phyloP scores from a whole-genome alignment of 2,329 filamentous ascomycete species.

The Aspergillus sp. region DNA sequence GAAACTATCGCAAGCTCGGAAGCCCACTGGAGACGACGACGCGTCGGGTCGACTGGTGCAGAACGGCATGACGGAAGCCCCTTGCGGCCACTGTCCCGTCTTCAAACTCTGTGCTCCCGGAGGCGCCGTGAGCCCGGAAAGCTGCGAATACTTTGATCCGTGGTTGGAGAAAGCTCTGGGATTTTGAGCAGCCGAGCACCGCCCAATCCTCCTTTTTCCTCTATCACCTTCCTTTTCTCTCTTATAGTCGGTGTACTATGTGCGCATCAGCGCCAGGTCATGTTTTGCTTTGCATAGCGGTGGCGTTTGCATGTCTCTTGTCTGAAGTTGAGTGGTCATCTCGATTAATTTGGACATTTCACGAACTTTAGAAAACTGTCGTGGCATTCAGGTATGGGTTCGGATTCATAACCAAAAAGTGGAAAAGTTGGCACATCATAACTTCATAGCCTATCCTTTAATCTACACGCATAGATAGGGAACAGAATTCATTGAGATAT shows the following conservation, averaged over 20 bases:
- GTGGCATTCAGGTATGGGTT: slow-evolving; percentile 1
- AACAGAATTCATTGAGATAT: background rate
- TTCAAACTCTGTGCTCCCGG: slow-evolving; percentile 90
- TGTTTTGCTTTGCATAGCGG: slow-evolving; percentile 37
- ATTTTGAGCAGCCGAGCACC: slow-evolving; percentile 25
- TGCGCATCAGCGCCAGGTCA: slow-evolving; percentile 11
- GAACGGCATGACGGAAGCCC: slow-evolving; percentile 82
- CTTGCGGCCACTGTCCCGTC: slow-evolving; percentile 88
- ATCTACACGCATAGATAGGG: background rate
- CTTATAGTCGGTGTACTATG: slow-evolving; percentile 12
- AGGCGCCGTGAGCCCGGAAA: slow-evolving; percentile 83
- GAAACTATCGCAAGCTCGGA: slow-evolving; percentile 35
- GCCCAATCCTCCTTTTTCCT: slow-evolving; percentile 1
- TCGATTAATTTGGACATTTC: slow-evolving; percentile 6
- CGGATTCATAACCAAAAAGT: background rate
- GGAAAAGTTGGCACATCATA: background rate
- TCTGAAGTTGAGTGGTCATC: slow-evolving; percentile 14
- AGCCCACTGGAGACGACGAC: slow-evolving; percentile 27
- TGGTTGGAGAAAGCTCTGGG: slow-evolving; percentile 63
- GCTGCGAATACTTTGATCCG: slow-evolving; percentile 85
- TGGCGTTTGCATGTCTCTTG: slow-evolving; percentile 30
- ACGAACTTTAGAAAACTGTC: background rate
- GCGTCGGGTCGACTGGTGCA: slow-evolving; percentile 47
- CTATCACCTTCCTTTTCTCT: background rate
- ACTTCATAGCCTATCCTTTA: background rate